phyloP scores from a whole-genome alignment of 2,329 filamentous ascomycete species.

The Aureobasidium mangrovei region DNA sequence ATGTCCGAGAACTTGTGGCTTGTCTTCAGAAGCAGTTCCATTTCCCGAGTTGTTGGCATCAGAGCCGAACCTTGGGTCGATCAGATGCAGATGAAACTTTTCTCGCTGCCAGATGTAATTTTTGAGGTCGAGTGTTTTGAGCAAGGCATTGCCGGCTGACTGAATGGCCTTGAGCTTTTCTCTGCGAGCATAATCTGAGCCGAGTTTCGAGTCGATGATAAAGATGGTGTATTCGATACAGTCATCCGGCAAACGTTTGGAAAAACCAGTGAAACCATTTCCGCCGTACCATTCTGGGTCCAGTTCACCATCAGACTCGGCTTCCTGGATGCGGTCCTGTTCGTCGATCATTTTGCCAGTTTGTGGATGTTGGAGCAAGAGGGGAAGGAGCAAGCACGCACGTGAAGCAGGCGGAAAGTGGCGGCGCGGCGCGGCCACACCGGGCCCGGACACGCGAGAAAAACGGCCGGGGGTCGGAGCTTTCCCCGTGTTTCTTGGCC shows the following conservation, averaged over 20 bases:
- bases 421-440: no score
- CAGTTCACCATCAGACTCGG: conserved; percentile 14
- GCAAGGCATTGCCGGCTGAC: conserved; percentile 57
- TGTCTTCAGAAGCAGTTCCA: background rate
- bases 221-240: conserved; percentile 79
- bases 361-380: background rate
- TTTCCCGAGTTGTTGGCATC: conserved; percentile 10
- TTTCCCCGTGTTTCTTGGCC: no score
- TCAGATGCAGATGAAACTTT: conserved; percentile 54
- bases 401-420: no score
- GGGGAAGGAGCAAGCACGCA: no score
- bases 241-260: conserved; percentile 67
- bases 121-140: conserved; percentile 52
- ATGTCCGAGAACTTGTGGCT: conserved; percentile 5
- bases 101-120: conserved; percentile 96
- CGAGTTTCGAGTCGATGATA: conserved; percentile 50
- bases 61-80: conserved; percentile 35
- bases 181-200: conserved; percentile 47
- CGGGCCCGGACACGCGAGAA: no score
- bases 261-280: conserved; percentile 52
- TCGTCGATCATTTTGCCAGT: background rate
- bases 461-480: no score
- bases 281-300: conserved; percentile 50
- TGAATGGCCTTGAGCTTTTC: conserved; percentile 62
- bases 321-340: background rate